Evolutionary conservation across 192 early-diverging fungal genomes (phyloP), one percentile per base, ranked within the genome.

Genomic region (Allomyces arbusculus): DNA sequence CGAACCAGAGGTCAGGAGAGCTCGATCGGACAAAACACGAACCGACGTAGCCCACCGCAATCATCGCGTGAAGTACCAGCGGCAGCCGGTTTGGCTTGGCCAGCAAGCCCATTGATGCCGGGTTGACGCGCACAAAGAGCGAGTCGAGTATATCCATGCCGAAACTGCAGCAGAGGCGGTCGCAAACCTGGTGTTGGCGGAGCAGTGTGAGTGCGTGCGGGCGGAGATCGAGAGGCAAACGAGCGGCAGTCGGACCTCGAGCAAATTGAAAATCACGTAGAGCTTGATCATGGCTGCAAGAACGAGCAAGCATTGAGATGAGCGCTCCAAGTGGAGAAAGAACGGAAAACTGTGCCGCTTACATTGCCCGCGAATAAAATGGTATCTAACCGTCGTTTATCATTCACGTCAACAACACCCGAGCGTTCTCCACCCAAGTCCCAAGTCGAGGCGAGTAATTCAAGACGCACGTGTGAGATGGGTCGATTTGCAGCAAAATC

Each of bases 111-210:
- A 40, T 40, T 40, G 33, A 8, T 7, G 33, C 33, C 5, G 33
- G 33, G 33, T 8, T 40, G 33, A 40, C 33, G 33, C 84, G 90
- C 12, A 90, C 91, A 68, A 94, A 95, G 20, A 99, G 76, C 12
- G 94, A 91, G 67, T 94, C 93, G 62, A 99, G 72, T 40, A 94
- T 91, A 72, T 97, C 96, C 64, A 90, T 86, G 7, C 94, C 92
- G 72, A 97, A 90, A 0, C 92, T 91, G 43, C 86, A 87, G 70
- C 89, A 90, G 4, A 99, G 80, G 62, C 90, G 86, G 75, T 99
- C 96, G 67, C 89, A 89, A 63, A 91, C 90, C 85, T 87, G 66
- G 14, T 14, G 22, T 72, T 20, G 6, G 20, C 62, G 24, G 22
- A 69, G 24, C 20, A 23, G 58, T 78, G 26, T 26, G 23, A 40